Evolutionary conservation across 1,284 basidiomycete genomes (phyloP).

Genomic region (Cryptococcus sp.): DNA sequence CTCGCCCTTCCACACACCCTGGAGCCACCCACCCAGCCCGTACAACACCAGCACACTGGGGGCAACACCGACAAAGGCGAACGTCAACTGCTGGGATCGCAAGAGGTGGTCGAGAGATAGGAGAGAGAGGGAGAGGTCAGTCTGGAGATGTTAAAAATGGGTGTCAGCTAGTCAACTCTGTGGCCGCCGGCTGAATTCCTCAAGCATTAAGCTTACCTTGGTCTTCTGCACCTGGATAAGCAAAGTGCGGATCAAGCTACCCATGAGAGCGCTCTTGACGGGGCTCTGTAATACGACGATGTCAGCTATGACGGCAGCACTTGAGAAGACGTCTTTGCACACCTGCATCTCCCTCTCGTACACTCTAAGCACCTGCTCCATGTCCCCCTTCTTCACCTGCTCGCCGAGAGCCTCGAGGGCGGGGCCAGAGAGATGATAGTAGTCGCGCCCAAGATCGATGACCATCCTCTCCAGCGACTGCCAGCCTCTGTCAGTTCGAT

Average conservation of each 20-base stretch:
- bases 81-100: conserved; percentile 91
- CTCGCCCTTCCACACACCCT: conserved; percentile 54
- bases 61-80: conserved; percentile 94
- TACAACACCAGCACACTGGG: conserved; percentile 82
- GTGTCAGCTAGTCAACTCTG: not conserved
- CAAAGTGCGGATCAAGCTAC: conserved; percentile 77
- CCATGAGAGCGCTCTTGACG: conserved; percentile 72
- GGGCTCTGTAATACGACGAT: conserved; percentile 55
- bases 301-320: not conserved
- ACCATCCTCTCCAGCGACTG: conserved; percentile 93
- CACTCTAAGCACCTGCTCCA: conserved; percentile 80
- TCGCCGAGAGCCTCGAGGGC: conserved; percentile 64
- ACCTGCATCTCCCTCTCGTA: conserved; percentile 89
- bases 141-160: conserved; percentile 53
- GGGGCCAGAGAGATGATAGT: conserved; percentile 54
- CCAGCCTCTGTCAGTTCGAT: conserved; percentile 4
- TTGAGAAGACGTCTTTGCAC: conserved; percentile 8
- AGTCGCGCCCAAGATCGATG: conserved; percentile 74
- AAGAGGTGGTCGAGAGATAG: conserved; percentile 84
- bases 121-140: conserved; percentile 83
- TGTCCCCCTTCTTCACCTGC: conserved; percentile 73
- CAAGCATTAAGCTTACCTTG: conserved; percentile 62
- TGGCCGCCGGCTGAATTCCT: not conserved
- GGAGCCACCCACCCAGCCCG: conserved; percentile 59
- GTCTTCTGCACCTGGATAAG: conserved; percentile 96